These are phyloP conservation scores for Penicillium herquei DNA, from an alignment of 495 filamentous ascomycete species.

Conservation along the genomic window DNA sequence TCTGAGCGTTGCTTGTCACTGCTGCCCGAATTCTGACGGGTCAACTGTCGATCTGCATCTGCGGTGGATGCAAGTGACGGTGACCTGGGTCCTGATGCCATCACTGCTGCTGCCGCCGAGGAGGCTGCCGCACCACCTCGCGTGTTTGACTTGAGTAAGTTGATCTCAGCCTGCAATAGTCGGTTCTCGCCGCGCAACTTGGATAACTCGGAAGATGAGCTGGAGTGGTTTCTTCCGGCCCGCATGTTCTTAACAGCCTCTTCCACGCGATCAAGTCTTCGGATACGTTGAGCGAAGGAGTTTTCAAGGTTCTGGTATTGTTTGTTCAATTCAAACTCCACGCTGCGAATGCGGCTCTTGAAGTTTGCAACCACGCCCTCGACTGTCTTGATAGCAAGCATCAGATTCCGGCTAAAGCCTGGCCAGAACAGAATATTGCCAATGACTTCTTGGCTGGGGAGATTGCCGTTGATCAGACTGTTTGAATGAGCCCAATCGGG, in stretches of 20 bases:
- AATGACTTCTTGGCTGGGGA: conserved; percentile 79
- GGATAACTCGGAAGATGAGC: conserved; percentile 56
- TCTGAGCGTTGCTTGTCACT: conserved; percentile 26
- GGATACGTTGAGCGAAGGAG: conserved; percentile 71
- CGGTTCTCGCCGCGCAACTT: conserved; percentile 79
- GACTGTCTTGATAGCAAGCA: conserved; percentile 82
- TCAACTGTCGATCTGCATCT: conserved; percentile 40
- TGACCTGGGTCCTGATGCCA: conserved; percentile 27
- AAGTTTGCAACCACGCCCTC: conserved; percentile 80
- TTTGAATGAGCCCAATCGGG: conserved; percentile 90
- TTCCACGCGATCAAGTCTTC: conserved; percentile 87
- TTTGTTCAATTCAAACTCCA: conserved; percentile 85
- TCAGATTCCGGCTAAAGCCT: conserved; percentile 83
- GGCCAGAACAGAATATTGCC: conserved; percentile 69
- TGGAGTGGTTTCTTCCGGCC: conserved; percentile 41
- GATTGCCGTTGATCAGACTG: conserved; percentile 80
- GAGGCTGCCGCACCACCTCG: conserved; percentile 31
- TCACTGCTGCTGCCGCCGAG: conserved; percentile 22
- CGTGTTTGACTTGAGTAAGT: conserved; percentile 60
- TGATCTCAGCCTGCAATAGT: conserved; percentile 78
- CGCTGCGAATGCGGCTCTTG: conserved; percentile 71
- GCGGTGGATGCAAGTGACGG: conserved; percentile 22
- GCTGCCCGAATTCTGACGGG: conserved; percentile 47
- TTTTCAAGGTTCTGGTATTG: conserved; percentile 87
- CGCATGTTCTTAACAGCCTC: conserved; percentile 57